phyloP scores from a whole-genome alignment of 2,329 filamentous ascomycete genomes.

The Alternaria arbusti region DNA sequence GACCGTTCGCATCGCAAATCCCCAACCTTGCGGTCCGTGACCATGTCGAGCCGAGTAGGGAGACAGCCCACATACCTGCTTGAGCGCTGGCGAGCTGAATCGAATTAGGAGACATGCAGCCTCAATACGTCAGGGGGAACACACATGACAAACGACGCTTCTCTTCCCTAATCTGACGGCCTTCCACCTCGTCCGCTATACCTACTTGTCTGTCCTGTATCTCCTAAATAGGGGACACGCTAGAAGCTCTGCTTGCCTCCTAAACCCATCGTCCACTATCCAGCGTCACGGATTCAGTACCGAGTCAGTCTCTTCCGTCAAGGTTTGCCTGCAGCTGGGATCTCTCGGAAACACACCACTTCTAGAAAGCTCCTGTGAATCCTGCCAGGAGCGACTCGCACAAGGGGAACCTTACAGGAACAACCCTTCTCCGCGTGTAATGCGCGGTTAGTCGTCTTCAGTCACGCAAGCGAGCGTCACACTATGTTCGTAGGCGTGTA shows the following conservation, averaged over 20 bases:
- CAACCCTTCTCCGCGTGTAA: not conserved
- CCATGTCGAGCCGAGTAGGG: constrained; percentile 8
- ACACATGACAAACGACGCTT: not conserved
- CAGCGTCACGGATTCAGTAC: constrained; percentile 9
- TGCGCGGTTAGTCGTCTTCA: not conserved
- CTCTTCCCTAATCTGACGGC: not conserved
- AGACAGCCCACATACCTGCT: constrained; percentile 4
- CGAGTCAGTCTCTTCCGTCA: constrained; percentile 24
- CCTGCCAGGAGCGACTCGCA: not conserved
- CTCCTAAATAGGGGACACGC: constrained; percentile 21
- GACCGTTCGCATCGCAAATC: constrained; percentile 27
- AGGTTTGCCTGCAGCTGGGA: constrained; percentile 22
- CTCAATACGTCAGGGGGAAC: constrained; percentile 2
- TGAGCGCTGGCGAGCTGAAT: constrained; percentile 2
- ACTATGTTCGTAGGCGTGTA: not conserved
- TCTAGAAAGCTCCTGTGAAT: constrained; percentile 5
- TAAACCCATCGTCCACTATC: constrained; percentile 12
- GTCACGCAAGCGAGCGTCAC: not conserved
- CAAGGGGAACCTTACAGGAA: not conserved
- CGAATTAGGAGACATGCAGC: constrained; percentile 13
- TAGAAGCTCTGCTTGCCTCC: constrained; percentile 26
- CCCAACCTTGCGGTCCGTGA: constrained; percentile 11
- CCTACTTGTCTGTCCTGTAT: constrained; percentile 5
- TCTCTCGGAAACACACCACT: constrained; percentile 6
- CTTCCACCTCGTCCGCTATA: constrained; percentile 2